Evolutionary conservation across 495 filamentous ascomycete species (phyloP).

Genomic region (Podospora sp.): DNA sequence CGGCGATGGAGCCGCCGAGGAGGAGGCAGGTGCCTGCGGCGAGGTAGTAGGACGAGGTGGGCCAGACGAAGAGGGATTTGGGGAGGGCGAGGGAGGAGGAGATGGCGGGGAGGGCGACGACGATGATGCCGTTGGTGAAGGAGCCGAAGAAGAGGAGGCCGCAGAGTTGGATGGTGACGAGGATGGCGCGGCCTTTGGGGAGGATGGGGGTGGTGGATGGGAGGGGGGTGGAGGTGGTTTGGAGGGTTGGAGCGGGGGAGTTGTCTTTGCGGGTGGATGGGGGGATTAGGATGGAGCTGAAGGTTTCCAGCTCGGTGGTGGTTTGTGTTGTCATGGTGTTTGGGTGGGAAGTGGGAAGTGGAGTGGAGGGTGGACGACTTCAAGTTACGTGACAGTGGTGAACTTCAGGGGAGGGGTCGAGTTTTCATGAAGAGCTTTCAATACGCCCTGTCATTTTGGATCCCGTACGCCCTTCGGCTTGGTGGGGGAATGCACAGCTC

Average conservation of each 20-base stretch:
- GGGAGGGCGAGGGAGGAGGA: slow-evolving; percentile 46
- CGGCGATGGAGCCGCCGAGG: slow-evolving; percentile 52
- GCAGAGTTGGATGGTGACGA: slow-evolving; percentile 28
- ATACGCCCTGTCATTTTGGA: too few species aligned
- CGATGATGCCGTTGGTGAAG: slow-evolving; percentile 48
- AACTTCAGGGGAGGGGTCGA: too few species aligned
- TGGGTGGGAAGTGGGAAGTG: too few species aligned
- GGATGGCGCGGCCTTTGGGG: not conserved
- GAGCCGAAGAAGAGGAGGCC: slow-evolving; percentile 45
- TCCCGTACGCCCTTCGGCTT: too few species aligned
- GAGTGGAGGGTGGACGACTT: too few species aligned
- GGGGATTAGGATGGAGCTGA: not conserved
- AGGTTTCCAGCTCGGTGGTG: not conserved
- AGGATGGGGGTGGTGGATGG: not conserved
- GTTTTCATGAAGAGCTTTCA: too few species aligned
- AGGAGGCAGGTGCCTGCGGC: slow-evolving; percentile 52
- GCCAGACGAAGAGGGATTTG: slow-evolving; percentile 51
- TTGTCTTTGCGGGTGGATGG: not conserved
- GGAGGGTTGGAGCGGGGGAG: too few species aligned
- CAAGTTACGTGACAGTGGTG: too few species aligned
- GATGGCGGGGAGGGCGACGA: slow-evolving; percentile 55
- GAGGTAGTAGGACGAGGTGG: slow-evolving; percentile 49
- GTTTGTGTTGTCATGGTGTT: not conserved
- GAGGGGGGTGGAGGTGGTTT: too few species aligned
- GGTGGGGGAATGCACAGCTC: too few species aligned